Evolutionary conservation across 2,329 filamentous ascomycete genomes (phyloP), one percentile per base, ranked within the genome.

Genomic region (Pleomassaria siparia): DNA sequence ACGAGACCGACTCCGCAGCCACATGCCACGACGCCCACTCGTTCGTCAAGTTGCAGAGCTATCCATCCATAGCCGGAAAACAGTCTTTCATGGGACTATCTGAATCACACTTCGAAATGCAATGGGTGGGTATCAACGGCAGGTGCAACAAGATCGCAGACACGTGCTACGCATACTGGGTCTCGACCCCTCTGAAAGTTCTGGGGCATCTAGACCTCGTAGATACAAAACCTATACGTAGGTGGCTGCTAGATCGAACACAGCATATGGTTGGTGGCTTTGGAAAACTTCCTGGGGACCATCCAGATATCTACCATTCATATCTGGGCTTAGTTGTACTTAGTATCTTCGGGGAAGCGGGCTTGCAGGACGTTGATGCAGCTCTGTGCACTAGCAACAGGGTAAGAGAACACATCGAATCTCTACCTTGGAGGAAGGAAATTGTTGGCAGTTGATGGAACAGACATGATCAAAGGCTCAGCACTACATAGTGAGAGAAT

Each of bases 81-180:
- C 46, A 52, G 16, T 66, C 61, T 11, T 56, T 60, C 24, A 40
- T 60, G 30, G 54, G 78, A 29, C 79, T 86, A 41, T 87, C 89
- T 51, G 85, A 87, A 13, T 70, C 74, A 0, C 86, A 86, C 54
- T 70, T 77, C n/a, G 73, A 76, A 2, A 52, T 78, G 30, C 70
- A 74, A 9, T 81, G 80, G 62, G 80, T 89, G 1, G 94, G 91
- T 9, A 91, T 95, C 73, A 96, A 95, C 62, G 94, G 94, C 21
- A 84, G 94, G 41, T 85, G 83, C 66, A 96, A 96, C 74, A 99
- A 99, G 71, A 80, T 86, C 40, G 88, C 89, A 9, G 94, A 99
- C 72, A 97, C 94, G 0, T 99, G 94, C 73, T 99, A 99, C 70
- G 87, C 84, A 18, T 99, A 92, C 78, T 99, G 94, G 94, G 89